A percentile compares a stretch with the other conserved stretches of the same genome.
Evolutionary conservation across 1,284 basidiomycete species (phyloP).

Genomic region (Amylostereum areolatum): DNA sequence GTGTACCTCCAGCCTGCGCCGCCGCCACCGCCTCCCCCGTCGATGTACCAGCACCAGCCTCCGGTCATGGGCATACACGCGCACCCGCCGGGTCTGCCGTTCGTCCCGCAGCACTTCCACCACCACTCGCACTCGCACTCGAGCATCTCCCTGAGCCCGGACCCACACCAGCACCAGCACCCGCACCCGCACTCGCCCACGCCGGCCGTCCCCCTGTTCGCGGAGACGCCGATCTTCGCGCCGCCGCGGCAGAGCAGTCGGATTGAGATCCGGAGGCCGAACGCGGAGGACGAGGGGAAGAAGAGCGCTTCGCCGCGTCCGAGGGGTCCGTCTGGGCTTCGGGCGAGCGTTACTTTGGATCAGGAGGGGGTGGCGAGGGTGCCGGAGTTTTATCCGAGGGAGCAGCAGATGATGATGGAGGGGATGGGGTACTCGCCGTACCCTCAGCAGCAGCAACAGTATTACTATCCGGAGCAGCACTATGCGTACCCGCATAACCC

Average conservation of each 20-base stretch:
- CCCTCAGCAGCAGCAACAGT: slow-evolving; percentile 46
- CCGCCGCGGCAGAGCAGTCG: slow-evolving; percentile 67
- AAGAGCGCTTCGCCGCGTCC: slow-evolving; percentile 20
- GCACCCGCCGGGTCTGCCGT: slow-evolving; percentile 35
- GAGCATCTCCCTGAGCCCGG: slow-evolving; percentile 38
- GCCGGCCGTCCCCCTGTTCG: slow-evolving; percentile 52
- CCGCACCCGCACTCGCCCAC: slow-evolving; percentile 51
- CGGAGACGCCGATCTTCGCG: slow-evolving; percentile 66
- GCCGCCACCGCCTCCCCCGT: slow-evolving; percentile 39
- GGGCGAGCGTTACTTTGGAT: slow-evolving; percentile 20
- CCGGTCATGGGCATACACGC: slow-evolving; percentile 33
- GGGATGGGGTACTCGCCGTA: slow-evolving; percentile 52
- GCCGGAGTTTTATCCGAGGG: not conserved
- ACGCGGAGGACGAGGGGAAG: slow-evolving; percentile 30
- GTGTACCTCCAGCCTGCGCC: slow-evolving; percentile 49
- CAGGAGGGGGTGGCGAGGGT: slow-evolving; percentile 3
- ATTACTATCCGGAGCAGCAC: slow-evolving; percentile 61
- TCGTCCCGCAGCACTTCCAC: slow-evolving; percentile 53
- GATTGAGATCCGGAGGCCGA: slow-evolving; percentile 68
- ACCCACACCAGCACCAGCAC: slow-evolving; percentile 46
- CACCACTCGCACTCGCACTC: slow-evolving; percentile 38
- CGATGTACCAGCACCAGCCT: slow-evolving; percentile 61
- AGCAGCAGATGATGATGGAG: slow-evolving; percentile 9
- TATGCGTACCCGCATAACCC: not conserved
- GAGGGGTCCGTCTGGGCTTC: slow-evolving; percentile 30